Evolutionary conservation across 23 red algal genomes (phyloP).

Genomic region (Gracilaria domingensis): DNA sequence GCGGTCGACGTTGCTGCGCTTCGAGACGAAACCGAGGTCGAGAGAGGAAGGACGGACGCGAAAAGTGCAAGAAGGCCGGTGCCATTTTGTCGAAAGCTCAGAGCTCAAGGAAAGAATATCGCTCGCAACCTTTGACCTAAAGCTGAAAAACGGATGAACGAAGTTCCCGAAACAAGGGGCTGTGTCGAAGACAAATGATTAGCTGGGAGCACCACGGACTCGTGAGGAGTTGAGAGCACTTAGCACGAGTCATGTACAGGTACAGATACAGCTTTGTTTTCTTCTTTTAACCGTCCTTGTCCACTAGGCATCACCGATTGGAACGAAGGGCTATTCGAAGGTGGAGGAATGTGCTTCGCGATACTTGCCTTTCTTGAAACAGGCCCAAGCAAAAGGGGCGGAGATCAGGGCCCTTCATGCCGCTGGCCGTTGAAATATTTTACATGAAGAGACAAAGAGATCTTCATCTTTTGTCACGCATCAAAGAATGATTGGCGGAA

Average conservation of each 20-base stretch:
- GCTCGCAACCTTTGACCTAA: neutral
- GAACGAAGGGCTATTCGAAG: neutral
- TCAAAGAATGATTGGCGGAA: too few relatives aligned
- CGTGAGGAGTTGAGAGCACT: neutral
- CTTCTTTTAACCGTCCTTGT: neutral
- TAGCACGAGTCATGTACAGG: neutral
- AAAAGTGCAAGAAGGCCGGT: conserved; percentile 12
- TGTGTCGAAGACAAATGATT: neutral
- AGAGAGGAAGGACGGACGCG: conserved; percentile 1
- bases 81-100: neutral
- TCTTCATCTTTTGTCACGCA: too few relatives aligned
- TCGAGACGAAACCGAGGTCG: conserved; percentile 2
- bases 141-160: neutral
- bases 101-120: too few relatives aligned
- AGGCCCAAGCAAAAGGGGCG: neutral
- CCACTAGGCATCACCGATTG: neutral
- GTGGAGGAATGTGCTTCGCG: neutral
- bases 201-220: neutral
- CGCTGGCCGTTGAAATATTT: too few relatives aligned
- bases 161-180: neutral
- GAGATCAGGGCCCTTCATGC: neutral
- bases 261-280: neutral
- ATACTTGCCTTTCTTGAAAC: neutral
- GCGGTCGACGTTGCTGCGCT: neutral
- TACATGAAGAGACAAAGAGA: too few relatives aligned